Evolutionary conservation across 768 basidiomycete genomes (phyloP).

Genomic region (Russula sp.): DNA sequence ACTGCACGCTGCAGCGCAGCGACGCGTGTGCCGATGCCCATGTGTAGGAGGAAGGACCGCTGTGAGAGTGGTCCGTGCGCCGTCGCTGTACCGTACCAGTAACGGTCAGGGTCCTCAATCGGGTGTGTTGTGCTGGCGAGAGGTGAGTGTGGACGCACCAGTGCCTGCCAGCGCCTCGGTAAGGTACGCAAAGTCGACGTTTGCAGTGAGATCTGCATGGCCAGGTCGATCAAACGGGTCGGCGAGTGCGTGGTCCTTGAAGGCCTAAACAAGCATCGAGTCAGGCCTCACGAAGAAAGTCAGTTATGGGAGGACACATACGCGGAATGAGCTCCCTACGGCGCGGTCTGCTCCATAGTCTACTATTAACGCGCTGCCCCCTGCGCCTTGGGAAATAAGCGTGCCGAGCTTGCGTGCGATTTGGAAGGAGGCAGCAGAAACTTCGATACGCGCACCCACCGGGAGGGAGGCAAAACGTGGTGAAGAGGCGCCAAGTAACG

Average conservation of each 20-base stretch:
- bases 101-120: not conserved
- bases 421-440: constrained; percentile 64
- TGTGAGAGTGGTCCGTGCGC: constrained; percentile 70
- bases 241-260: constrained; percentile 79
- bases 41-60: constrained; percentile 62
- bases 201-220: constrained; percentile 87
- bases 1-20: constrained; percentile 51
- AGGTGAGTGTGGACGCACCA: constrained; percentile 40
- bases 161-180: constrained; percentile 63
- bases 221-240: constrained; percentile 83
- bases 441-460: constrained; percentile 68
- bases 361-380: constrained; percentile 60
- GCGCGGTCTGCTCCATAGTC: constrained; percentile 81
- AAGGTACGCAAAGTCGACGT: constrained; percentile 91
- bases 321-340: constrained; percentile 73
- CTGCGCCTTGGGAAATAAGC: constrained; percentile 29
- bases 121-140: not conserved
- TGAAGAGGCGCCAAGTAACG: constrained; percentile 56
- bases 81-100: constrained; percentile 28
- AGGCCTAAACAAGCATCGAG: constrained; percentile 49
- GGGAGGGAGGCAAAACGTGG: constrained; percentile 63
- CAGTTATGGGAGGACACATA: constrained; percentile 33
- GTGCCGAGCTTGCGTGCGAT: constrained; percentile 62
- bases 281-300: not conserved
- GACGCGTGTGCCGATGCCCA: constrained; percentile 68